phyloP scores from a whole-genome alignment of 2,329 filamentous ascomycete genomes.

The Pestalotiopsis sp. region DNA sequence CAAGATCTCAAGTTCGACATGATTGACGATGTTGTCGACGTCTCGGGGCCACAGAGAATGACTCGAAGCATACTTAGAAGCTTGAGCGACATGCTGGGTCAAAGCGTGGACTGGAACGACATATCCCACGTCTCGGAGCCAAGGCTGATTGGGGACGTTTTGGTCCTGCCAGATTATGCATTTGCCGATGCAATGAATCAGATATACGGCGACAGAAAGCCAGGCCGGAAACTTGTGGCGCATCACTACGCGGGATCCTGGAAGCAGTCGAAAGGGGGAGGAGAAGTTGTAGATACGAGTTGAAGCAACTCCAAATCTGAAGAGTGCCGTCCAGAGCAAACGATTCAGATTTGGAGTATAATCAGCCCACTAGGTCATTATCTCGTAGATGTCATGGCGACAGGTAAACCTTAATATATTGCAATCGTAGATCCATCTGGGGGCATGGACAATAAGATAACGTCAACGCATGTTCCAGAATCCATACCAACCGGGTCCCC shows the following conservation, averaged over 20 bases:
- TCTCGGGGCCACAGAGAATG: not conserved
- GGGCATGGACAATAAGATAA: too few species aligned
- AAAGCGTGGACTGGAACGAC: constrained; percentile 19
- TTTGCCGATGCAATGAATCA: constrained; percentile 15
- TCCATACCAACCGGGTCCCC: too few species aligned
- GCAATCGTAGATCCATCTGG: too few species aligned
- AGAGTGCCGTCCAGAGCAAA: too few species aligned
- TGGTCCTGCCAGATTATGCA: constrained; percentile 15
- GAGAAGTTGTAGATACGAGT: not conserved
- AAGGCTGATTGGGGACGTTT: constrained; percentile 30
- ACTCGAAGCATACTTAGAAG: not conserved
- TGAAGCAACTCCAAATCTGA: too few species aligned
- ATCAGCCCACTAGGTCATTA: too few species aligned
- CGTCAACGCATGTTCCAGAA: too few species aligned
- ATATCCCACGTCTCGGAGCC: constrained; percentile 26
- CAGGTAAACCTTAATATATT: too few species aligned
- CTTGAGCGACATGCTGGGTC: constrained; percentile 14
- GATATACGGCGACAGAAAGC: constrained; percentile 12
- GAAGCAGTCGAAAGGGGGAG: not conserved
- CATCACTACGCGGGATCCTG: not conserved
- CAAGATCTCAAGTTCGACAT: not conserved
- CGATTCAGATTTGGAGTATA: too few species aligned
- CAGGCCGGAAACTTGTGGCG: constrained; percentile 1
- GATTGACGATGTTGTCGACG: not conserved
- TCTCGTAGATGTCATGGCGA: too few species aligned